phyloP scores from a whole-genome alignment of 2,329 filamentous ascomycete genomes.

The Myrmaecium sp. region DNA sequence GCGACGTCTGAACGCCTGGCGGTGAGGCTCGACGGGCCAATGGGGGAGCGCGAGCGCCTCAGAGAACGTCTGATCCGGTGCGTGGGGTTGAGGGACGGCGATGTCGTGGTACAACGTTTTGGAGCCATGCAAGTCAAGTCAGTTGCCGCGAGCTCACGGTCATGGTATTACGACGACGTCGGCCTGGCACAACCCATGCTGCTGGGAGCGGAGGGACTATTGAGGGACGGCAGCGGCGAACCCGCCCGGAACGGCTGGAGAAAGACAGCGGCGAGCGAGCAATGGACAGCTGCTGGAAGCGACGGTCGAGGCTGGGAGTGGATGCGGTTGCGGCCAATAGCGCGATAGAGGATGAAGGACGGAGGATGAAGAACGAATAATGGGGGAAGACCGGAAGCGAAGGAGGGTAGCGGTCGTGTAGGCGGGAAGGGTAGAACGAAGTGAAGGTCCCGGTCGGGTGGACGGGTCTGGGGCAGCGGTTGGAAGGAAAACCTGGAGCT shows the following conservation, averaged over 20 bases:
- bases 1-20: slow-evolving; percentile 12
- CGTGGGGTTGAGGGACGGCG: slow-evolving; percentile 22
- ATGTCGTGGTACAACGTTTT: slow-evolving; percentile 18
- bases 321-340: no score
- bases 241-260: slow-evolving; percentile 1
- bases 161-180: slow-evolving; percentile 10
- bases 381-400: neutral
- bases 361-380: neutral
- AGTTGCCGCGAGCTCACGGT: slow-evolving; percentile 7
- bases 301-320: no score
- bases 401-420: slow-evolving; percentile 5
- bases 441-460: no score
- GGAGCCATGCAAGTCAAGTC: slow-evolving; percentile 20
- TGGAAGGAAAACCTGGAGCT: no score
- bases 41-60: slow-evolving; percentile 7
- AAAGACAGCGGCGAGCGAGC: neutral
- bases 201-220: slow-evolving; percentile 11
- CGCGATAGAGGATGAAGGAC: no score
- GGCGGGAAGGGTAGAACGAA: slow-evolving; percentile 6
- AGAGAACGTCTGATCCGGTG: slow-evolving; percentile 16
- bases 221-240: no score
- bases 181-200: slow-evolving; percentile 17
- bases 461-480: no score
- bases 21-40: slow-evolving; percentile 6
- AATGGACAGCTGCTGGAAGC: neutral